phyloP scores from a whole-genome alignment of 2,329 filamentous ascomycete genomes.

The Hypoxylon sp. region DNA sequence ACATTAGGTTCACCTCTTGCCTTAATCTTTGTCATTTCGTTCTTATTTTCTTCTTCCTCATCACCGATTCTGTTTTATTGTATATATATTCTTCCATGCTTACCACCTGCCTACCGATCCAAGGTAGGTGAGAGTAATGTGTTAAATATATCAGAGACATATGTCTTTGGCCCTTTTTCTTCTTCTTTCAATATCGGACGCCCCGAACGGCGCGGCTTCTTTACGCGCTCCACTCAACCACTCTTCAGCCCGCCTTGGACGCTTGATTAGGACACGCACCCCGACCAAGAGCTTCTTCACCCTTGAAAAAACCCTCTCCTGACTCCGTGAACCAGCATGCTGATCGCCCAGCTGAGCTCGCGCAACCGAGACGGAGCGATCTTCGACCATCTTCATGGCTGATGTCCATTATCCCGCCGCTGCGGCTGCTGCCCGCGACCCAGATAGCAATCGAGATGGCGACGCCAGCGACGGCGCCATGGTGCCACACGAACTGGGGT shows the following conservation, averaged over 20 bases:
- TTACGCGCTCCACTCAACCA: constrained; percentile 11
- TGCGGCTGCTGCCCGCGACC: constrained; percentile 3
- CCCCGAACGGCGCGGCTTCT: constrained; percentile 16
- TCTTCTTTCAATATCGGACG: constrained; percentile 17
- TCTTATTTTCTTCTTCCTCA: no score
- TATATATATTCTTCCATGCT: no score
- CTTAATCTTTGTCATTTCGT: no score
- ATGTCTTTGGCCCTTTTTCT: constrained; percentile 10
- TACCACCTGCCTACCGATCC: no score
- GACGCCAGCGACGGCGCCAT: constrained; percentile 18
- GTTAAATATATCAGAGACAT: not conserved
- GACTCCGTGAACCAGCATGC: constrained; percentile 33
- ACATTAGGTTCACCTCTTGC: no score
- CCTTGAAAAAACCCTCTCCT: constrained; percentile 10
- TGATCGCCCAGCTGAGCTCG: constrained; percentile 29
- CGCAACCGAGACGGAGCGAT: constrained; percentile 31
- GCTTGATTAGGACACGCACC: not conserved
- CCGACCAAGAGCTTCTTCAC: constrained; percentile 11
- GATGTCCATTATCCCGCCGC: constrained; percentile 20
- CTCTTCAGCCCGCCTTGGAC: constrained; percentile 1
- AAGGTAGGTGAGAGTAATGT: no score
- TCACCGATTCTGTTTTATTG: no score
- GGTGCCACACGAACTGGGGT: constrained; percentile 41
- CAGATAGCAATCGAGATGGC: constrained; percentile 5
- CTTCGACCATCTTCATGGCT: constrained; percentile 29